Base-by-base conservation (phyloP, 306 rosid genomes). In the Canavalia ensiformis region DNA sequence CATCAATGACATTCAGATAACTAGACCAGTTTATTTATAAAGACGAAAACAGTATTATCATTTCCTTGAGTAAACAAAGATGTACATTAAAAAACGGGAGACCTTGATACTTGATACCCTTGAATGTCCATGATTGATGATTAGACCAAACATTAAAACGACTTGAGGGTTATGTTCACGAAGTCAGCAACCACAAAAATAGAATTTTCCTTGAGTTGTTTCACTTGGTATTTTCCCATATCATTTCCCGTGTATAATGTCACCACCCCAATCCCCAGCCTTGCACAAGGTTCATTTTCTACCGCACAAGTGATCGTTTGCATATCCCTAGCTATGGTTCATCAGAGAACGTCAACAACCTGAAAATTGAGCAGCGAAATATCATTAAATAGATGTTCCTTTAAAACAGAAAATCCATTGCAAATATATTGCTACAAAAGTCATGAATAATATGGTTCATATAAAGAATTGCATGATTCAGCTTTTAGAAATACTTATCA, bases 131-230 rank as follows among this genome's bases (percentile, higher is more conserved):
- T 18, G 25, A 18, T 55, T 49, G 30, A 51, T 28, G 31, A 77
- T 42, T 65, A 73, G 59, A 51, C 80, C 64, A 69, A 70, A 35
- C 63, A 62, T 51, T 72, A 76, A 62, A 71, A 30, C 41, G 34
- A 39, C 34, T 39, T 57, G 44, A 56, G 37, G 45, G 77, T 18
- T 75, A 66, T 68, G 71, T 82, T 65, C 69, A 18, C 25, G 25
- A 18, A 18, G 25, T 68, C 81, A 63, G 63, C 84, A 69, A 76
- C 81, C 62, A 75, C 86, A 79, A 86, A 83, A 37, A 87, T 29
- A 18, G 25, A 18, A 42, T 51, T 62, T 34, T 18, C 37, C 7
- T 59, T 52, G 25, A 25, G 30, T 4, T 62, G n/a, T 45, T 70
- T 37, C 63, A 74, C 29, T 12, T 68, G 76, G 47, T 73, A 80